Conservation (phyloP, 176 grass and related monocot species). For the Secale cereale region DNA sequence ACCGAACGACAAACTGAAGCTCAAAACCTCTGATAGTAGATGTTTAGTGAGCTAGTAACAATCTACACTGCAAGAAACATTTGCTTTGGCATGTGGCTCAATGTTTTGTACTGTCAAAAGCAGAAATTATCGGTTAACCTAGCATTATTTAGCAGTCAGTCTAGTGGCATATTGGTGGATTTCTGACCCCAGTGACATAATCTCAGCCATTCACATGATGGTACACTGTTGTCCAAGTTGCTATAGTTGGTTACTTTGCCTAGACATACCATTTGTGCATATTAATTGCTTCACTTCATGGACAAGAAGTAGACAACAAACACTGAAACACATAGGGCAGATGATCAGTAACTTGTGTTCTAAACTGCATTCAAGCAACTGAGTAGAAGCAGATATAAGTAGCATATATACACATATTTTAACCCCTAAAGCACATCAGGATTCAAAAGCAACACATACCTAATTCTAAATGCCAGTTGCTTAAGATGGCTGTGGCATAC, state of each 20-base stretch:
- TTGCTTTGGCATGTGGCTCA: not conserved
- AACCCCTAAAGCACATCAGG: not conserved
- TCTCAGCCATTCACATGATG: not conserved
- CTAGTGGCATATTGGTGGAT: not conserved
- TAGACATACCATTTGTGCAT: not conserved
- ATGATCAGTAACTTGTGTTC: not conserved
- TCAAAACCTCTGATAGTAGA: not conserved
- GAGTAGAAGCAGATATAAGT: not conserved
- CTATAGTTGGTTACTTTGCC: not conserved
- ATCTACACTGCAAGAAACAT: not conserved
- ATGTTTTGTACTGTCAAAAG: not conserved
- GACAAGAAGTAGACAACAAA: not conserved
- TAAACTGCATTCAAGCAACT: not conserved
- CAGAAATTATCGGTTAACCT: not conserved
- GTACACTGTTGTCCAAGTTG: not conserved
- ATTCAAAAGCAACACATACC: conserved; percentile 12
- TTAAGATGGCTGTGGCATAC: not conserved
- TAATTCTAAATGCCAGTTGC: not conserved
- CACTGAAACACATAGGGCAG: not conserved
- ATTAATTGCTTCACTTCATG: not conserved
- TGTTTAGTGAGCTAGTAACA: not conserved
- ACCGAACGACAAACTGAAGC: not conserved
- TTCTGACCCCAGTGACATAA: not conserved
- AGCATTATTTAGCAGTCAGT: not conserved
- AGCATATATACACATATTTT: not conserved